Base-by-base conservation (phyloP, 2,329 filamentous ascomycete species). In the Colletotrichum caudatum region DNA sequence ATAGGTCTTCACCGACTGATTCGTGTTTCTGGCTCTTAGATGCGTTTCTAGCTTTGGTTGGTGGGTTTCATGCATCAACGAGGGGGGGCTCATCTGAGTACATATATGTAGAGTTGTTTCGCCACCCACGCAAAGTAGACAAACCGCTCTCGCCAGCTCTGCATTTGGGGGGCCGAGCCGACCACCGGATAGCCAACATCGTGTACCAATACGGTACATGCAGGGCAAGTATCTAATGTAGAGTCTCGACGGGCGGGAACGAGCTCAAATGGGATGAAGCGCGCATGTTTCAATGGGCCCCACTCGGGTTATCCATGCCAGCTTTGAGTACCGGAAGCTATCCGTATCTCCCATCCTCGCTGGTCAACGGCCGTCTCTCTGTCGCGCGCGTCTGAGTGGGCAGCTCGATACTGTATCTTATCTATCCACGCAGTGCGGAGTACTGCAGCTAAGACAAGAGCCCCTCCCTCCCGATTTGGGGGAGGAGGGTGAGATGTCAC, bases 31-130 rank as follows among this genome's bases (percentile, higher is more conserved):
- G 53, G 39, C 51, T 44, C 59, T 41, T 51, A 29, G 46, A 1
- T 20, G 26, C n/a, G 11, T 29, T 51, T 64, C 69, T 69, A 69
- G 59, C 65, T 69, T 72, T 72, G 41, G 48, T 50, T 50, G 46
- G 65, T 64, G 53, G 69, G 69, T 72, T 72, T 72, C 69, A 72
- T 69, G 60, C 69, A 60, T 29, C 48, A 72, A 60, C 64, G 65
- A 64, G 65, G 65, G 69, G 65, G 65, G 69, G 9, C 35, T 44
- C 29, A 50, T 33, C 26, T 35, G 29, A 23, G 61, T 44, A 64
- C 61, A 37, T 54, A 44, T 37, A 51, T 50, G 41, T 67, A 50
- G 41, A 39, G 56, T 51, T 41, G 6, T 35, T 51, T 68, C 44
- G 64, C 35, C 26, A 41, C 53, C 51, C 53, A 51, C 59, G 41